Evolutionary conservation across 2,329 filamentous ascomycete species (phyloP).

Genomic region (Penicillium vulpinum): DNA sequence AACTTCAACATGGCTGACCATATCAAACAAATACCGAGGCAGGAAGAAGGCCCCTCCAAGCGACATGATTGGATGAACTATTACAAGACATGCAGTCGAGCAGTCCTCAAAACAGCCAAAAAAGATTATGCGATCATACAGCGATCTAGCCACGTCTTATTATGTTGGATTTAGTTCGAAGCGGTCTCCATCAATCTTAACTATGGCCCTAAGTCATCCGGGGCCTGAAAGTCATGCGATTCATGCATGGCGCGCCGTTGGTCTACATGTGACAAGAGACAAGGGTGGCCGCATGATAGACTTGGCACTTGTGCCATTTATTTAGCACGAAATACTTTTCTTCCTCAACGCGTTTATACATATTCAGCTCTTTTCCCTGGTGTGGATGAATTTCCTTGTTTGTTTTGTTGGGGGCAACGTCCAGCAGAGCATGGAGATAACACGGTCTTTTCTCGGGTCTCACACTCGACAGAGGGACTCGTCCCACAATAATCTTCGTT

Average conservation of each 20-base stretch:
- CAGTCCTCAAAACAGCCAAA: constrained; percentile 19
- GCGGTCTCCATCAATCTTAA: constrained; percentile 23
- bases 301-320: constrained; percentile 16
- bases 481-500: constrained; percentile 1
- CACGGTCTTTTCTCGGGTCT: constrained; percentile 6
- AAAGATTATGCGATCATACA: constrained; percentile 25
- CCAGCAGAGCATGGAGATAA: neutral
- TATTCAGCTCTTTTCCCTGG: neutral
- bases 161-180: constrained; percentile 22
- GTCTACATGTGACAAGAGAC: constrained; percentile 19
- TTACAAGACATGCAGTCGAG: constrained; percentile 11
- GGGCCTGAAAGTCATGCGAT: constrained; percentile 17
- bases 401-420: neutral
- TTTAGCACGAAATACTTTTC: constrained; percentile 13
- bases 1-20: constrained; percentile 12
- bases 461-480: neutral
- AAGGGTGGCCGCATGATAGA: constrained; percentile 18
- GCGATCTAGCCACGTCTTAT: constrained; percentile 22
- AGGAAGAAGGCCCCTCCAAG: constrained; percentile 11
- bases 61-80: constrained; percentile 1
- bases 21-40: constrained; percentile 13
- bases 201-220: constrained; percentile 21
- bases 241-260: constrained; percentile 9
- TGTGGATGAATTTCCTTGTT: neutral
- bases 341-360: constrained; percentile 8